A percentile compares a stretch with the other conserved stretches of the same genome.
These are phyloP conservation scores for Noccaea caerulescens DNA, from an alignment of 345 rosid genomes.

Conservation along the genomic window DNA sequence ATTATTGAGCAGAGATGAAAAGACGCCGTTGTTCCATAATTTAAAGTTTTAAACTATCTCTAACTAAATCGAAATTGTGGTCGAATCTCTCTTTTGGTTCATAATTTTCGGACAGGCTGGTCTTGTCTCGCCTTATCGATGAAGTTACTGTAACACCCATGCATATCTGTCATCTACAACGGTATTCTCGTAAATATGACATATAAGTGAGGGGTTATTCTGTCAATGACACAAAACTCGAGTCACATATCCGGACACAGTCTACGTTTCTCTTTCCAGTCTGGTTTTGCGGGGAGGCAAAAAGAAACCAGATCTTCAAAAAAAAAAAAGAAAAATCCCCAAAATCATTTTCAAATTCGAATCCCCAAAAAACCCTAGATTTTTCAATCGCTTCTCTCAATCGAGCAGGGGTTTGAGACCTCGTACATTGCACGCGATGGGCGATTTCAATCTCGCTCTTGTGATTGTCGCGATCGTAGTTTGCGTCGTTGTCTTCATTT, in stretches of 20 bases:
- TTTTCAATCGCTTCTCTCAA: slow-evolving; percentile 25
- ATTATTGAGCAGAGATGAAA: not conserved
- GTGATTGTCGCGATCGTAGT: slow-evolving; percentile 87
- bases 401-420: slow-evolving; percentile 40
- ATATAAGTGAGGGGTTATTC: not conserved
- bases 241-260: slow-evolving; percentile 39
- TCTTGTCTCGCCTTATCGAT: not conserved
- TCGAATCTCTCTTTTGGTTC: slow-evolving; percentile 14
- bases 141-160: slow-evolving; percentile 14
- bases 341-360: slow-evolving; percentile 22
- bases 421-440: slow-evolving; percentile 54
- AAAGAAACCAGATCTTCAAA: slow-evolving; percentile 41
- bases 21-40: not conserved
- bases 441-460: slow-evolving; percentile 98
- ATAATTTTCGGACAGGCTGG: slow-evolving; percentile 33
- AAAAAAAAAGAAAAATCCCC: not conserved
- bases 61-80: slow-evolving; percentile 24
- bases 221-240: slow-evolving; percentile 36
- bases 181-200: not conserved
- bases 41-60: not conserved
- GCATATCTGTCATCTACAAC: slow-evolving; percentile 7
- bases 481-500: slow-evolving; percentile 78
- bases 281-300: slow-evolving; percentile 24
- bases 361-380: slow-evolving; percentile 37
- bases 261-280: slow-evolving; percentile 10